Evolutionary conservation across 2,329 filamentous ascomycete species (phyloP).

Genomic region (Balansia obtecta): DNA sequence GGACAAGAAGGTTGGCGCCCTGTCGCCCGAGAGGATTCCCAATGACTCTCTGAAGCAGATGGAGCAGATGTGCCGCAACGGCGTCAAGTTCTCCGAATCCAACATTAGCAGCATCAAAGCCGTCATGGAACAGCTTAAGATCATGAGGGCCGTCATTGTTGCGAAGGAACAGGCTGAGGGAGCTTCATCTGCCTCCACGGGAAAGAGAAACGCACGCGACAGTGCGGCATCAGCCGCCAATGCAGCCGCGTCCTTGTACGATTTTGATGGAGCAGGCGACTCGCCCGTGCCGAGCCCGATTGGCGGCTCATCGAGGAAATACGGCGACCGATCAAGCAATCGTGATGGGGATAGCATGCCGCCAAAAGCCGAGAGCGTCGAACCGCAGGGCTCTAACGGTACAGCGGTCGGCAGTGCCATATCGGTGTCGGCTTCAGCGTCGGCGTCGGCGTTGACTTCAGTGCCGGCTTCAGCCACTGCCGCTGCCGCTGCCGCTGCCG

Average conservation of each 20-base stretch:
- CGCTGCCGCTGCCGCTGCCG: background rate
- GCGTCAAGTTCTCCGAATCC: conserved; percentile 28
- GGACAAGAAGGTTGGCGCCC: conserved; percentile 28
- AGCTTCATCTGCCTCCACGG: conserved; percentile 9
- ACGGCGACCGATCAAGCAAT: conserved; percentile 25
- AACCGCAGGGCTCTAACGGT: conserved; percentile 31
- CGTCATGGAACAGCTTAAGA: conserved; percentile 29
- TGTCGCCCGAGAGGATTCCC: conserved; percentile 25
- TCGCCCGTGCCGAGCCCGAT: conserved; percentile 33
- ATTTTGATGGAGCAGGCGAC: conserved; percentile 32
- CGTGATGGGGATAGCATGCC: conserved; percentile 39
- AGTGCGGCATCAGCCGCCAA: conserved; percentile 10
- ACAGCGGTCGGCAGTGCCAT: background rate
- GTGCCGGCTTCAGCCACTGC: background rate
- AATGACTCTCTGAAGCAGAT: conserved; percentile 27
- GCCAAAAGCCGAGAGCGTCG: conserved; percentile 42
- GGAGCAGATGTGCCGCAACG: conserved; percentile 30
- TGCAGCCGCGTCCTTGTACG: conserved; percentile 26
- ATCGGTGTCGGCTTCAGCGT: background rate
- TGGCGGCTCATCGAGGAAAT: conserved; percentile 22
- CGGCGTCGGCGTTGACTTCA: conserved; percentile 1
- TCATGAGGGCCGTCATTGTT: conserved; percentile 29
- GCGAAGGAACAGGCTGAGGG: conserved; percentile 30
- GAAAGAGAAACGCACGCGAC: conserved; percentile 13
- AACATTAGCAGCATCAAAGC: conserved; percentile 24